Evolutionary conservation across 768 basidiomycete genomes (phyloP).

Genomic region (Suillus clintonianus): DNA sequence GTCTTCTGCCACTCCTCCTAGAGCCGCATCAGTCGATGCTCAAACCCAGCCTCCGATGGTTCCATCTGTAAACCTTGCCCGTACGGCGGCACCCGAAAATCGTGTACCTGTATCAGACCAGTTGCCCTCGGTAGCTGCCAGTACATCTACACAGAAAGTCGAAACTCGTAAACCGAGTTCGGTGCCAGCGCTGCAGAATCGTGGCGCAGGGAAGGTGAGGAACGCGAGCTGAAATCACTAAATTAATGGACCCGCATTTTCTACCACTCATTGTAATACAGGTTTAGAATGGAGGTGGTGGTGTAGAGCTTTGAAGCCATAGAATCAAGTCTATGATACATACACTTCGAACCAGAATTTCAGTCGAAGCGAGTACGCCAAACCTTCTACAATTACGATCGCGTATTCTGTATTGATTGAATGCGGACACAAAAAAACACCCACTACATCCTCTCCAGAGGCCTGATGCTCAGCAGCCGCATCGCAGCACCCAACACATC

Average conservation of each 20-base stretch:
- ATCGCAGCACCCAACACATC: slow-evolving; percentile 89
- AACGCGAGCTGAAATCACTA: slow-evolving; percentile 31
- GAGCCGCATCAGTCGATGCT: slow-evolving; percentile 27
- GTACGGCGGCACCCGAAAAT: slow-evolving; percentile 49
- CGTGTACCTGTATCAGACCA: slow-evolving; percentile 44
- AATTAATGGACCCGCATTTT: too few species aligned
- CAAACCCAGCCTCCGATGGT: slow-evolving; percentile 33
- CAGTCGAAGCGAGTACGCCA: too few species aligned
- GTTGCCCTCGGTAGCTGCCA: slow-evolving; percentile 51
- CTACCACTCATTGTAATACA: too few species aligned
- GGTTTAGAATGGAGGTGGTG: too few species aligned
- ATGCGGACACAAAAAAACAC: background rate
- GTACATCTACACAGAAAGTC: slow-evolving; percentile 54
- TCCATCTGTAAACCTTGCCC: slow-evolving; percentile 42
- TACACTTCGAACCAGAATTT: too few species aligned
- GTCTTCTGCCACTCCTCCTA: slow-evolving; percentile 41
- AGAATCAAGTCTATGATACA: too few species aligned
- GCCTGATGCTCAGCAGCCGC: slow-evolving; percentile 84
- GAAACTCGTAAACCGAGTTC: slow-evolving; percentile 32
- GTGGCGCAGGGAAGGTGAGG: slow-evolving; percentile 58
- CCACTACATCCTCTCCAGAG: slow-evolving; percentile 89
- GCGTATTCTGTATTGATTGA: background rate
- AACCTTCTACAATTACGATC: background rate
- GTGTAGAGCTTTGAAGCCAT: too few species aligned
- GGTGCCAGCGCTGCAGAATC: slow-evolving; percentile 38